phyloP scores from a whole-genome alignment of 768 basidiomycete species.

The Psilocybe azurescens region DNA sequence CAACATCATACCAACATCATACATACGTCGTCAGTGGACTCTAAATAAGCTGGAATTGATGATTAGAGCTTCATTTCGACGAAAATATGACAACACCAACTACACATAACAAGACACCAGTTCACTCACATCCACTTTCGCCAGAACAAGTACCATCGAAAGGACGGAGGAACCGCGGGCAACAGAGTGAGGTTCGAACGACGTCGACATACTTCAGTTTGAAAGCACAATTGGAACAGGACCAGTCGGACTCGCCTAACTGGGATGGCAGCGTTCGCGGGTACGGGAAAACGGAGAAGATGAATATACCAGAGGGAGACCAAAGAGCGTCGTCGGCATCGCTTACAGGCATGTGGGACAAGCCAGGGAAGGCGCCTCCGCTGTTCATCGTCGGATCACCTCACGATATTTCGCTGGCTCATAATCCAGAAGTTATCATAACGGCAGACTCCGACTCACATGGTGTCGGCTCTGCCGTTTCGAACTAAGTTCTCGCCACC shows the following conservation, averaged over 20 bases:
- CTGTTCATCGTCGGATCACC: conserved; percentile 50
- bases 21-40: too few relatives aligned
- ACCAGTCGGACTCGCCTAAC: conserved; percentile 33
- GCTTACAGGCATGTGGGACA: conserved; percentile 48
- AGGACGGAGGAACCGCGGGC: conserved; percentile 53
- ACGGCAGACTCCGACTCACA: conserved; percentile 41
- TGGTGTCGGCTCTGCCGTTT: conserved; percentile 35
- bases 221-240: conserved; percentile 64
- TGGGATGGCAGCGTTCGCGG: conserved; percentile 64
- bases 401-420: conserved; percentile 30
- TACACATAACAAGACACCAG: conserved; percentile 55
- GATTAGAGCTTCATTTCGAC: neutral
- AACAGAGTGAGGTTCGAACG: conserved; percentile 23
- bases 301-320: conserved; percentile 26
- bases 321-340: conserved; percentile 34
- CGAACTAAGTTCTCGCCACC: conserved; percentile 61
- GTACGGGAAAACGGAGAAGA: conserved; percentile 48
- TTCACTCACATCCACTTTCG: conserved; percentile 76
- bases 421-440: conserved; percentile 36
- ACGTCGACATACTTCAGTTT: conserved; percentile 63
- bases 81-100: conserved; percentile 44
- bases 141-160: conserved; percentile 55
- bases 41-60: neutral
- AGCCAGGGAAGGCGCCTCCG: conserved; percentile 29
- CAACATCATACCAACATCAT: neutral